Evolutionary conservation across 805 yeast genomes (phyloP).

Genomic region (Wickerhamiella qilinensis): DNA sequence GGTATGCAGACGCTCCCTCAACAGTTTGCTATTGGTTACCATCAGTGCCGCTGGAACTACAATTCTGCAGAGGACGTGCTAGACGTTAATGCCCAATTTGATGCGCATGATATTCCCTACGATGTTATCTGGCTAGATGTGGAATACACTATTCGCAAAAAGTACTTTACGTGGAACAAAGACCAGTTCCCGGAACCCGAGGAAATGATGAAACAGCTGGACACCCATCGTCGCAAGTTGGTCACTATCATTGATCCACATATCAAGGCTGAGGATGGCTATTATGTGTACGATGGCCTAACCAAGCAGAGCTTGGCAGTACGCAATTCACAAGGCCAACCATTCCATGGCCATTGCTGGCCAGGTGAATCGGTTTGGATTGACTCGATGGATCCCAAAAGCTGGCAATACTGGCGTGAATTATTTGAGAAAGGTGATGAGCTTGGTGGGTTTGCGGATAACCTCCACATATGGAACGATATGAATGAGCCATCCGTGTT

Average conservation of each 20-base stretch:
- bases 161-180: conserved; percentile 83
- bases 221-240: conserved; percentile 58
- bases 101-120: conserved; percentile 57
- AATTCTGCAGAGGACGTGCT: conserved; percentile 75
- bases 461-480: conserved; percentile 86
- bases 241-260: conserved; percentile 89
- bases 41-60: conserved; percentile 97
- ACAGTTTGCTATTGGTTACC: conserved; percentile 70
- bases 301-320: conserved; percentile 31
- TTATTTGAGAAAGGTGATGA: conserved; percentile 29
- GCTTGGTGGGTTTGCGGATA: conserved; percentile 36
- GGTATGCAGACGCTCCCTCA: conserved; percentile 67
- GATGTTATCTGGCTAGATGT: conserved; percentile 92
- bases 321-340: conserved; percentile 28
- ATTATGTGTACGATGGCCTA: conserved; percentile 43
- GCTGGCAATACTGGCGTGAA: conserved; percentile 43
- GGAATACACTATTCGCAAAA: conserved; percentile 74
- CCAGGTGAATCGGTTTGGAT: conserved; percentile 95
- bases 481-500: conserved; percentile 97
- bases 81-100: conserved; percentile 55
- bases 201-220: conserved; percentile 47
- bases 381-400: conserved; percentile 57
- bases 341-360: conserved; percentile 87
- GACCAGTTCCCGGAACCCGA: conserved; percentile 61
- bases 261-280: conserved; percentile 41